Evolutionary conservation across 768 basidiomycete genomes (phyloP).

Genomic region (Termitomyces sp.): DNA sequence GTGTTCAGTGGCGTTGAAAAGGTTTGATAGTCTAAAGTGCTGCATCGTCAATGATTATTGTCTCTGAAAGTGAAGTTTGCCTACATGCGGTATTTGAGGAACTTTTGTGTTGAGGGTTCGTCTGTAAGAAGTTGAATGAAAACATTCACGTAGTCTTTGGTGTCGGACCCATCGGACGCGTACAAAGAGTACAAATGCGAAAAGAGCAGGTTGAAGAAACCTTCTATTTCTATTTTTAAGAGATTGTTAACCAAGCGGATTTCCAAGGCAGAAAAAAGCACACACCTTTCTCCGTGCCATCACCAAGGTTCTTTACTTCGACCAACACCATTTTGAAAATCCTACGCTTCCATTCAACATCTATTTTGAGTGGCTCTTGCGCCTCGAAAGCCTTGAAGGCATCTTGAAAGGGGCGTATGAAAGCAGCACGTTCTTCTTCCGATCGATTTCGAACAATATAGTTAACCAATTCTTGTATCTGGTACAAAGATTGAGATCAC

Average conservation of each 20-base stretch:
- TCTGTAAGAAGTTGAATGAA: conserved; percentile 47
- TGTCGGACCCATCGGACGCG: conserved; percentile 48
- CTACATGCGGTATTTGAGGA: conserved; percentile 75
- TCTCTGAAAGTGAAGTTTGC: conserved; percentile 17
- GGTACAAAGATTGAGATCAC: conserved; percentile 6
- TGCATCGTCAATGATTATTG: conserved; percentile 6
- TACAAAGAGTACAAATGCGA: conserved; percentile 66
- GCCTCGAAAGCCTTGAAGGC: conserved; percentile 46
- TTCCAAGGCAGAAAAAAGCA: not conserved
- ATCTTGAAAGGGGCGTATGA: conserved; percentile 65
- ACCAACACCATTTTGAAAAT: conserved; percentile 56
- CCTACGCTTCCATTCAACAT: conserved; percentile 45
- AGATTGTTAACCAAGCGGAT: not conserved
- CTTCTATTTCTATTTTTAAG: conserved; percentile 63
- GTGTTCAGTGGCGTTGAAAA: conserved; percentile 74
- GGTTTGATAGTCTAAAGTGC: conserved; percentile 60
- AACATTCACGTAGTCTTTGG: conserved; percentile 47
- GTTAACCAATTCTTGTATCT: conserved; percentile 77
- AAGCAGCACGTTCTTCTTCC: conserved; percentile 62
- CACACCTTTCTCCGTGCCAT: conserved; percentile 72
- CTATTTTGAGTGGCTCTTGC: conserved; percentile 48
- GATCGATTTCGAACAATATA: conserved; percentile 63
- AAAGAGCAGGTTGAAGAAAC: conserved; percentile 81
- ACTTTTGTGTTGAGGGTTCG: conserved; percentile 47
- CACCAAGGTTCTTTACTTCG: conserved; percentile 66